Base-by-base conservation (phyloP, 192 early-diverging fungal species). In the Kappamyces sp. region DNA sequence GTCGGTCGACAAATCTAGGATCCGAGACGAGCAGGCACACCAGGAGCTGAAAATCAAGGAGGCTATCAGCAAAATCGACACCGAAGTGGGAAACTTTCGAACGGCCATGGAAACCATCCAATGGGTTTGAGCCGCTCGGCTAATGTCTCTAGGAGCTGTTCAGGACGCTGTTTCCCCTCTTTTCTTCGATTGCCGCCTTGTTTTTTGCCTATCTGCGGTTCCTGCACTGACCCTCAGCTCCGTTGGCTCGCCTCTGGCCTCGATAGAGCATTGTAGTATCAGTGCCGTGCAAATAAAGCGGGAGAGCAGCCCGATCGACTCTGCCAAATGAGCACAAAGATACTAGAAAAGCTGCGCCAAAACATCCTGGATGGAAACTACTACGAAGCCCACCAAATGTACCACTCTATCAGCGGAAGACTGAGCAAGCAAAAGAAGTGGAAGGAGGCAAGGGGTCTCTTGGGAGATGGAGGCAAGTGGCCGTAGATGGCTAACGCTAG, bases 311-410 rank as follows among this genome's bases (percentile, higher is more conserved):
- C 23, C 23, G 23, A 23, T 23, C 23, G 23, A 23, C 23, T 23
- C 23, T 23, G 23, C 47, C 55, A 48, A 70, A 70, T 32, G 67
- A 66, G 4, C 49, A 64, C 12, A 63, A 70, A 48, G 70, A 23
- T 73, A 8, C 51, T 76, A 7, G 35, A 40, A 31, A 76, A 76
- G 70, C 64, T 76, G 15, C 35, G 54, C 40, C 68, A 66, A 44
- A 68, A 68, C 23, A 63, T 70, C 10, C 40, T 32, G 64, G 75
- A 77, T 62, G 91, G 88, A 40, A 91, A 94, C 74, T 95, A 93
- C 76, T 97, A 97, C 76, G 94, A 95, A 67, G 91, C 92, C 1
- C 92, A 97, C 67, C 94, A 97, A 68, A 94, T 95, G 90, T 88
- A 93, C 71, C 89, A 91, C 41, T 93, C 94, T 40, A 86, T 95